Base-by-base conservation (phyloP, 495 filamentous ascomycete species). In the Tuber magnatum region DNA sequence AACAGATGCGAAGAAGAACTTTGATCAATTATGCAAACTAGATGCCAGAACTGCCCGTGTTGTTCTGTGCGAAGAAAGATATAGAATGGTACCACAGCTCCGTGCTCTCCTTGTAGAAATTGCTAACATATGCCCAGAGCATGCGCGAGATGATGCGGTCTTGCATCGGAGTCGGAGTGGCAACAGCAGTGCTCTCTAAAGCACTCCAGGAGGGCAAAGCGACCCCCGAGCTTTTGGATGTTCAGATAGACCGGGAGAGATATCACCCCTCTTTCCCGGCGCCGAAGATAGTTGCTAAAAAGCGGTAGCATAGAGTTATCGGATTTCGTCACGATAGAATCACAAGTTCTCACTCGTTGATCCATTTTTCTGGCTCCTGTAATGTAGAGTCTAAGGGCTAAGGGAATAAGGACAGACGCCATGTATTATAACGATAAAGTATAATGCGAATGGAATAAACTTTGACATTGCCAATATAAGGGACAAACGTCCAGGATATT, bases 1-100 rank as follows among this genome's bases (percentile, higher is more conserved):
- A n/a, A 84, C 83, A 0, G 86, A 87, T 41, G 92, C 91, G 0
- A 87, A 89, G 51, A 91, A 88, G 76, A 89, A 87, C 4, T 91
- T 91, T 84, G 90, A 92, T 82, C 85, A 85, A 14, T 82, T 92
- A 51, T 85, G 80, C 71, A 88, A 87, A 76, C 73, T 89, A 73
- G 79, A 82, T 9, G 83, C 84, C 16, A 78, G 83, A 71, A 85
- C 86, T 22, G 85, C 87, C 4, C 87, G 88, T 16, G 72, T 61
- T 46, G 71, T 71, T 24, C 70, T 77, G 35, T 84, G 83, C 40
- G 74, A 81, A 40, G 82, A 83, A 22, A 70, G 71, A 69, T 83
- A 78, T 39, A 76, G 70, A 71, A 76, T 70, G 39, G 81, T 82
- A 83, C 20, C 70, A 10, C 18, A 70, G 70, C 14, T 28, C 41